These are phyloP conservation scores for Euphorbia schlechtendalii DNA, from an alignment of 441 rosid genomes.

Conservation along the genomic window DNA sequence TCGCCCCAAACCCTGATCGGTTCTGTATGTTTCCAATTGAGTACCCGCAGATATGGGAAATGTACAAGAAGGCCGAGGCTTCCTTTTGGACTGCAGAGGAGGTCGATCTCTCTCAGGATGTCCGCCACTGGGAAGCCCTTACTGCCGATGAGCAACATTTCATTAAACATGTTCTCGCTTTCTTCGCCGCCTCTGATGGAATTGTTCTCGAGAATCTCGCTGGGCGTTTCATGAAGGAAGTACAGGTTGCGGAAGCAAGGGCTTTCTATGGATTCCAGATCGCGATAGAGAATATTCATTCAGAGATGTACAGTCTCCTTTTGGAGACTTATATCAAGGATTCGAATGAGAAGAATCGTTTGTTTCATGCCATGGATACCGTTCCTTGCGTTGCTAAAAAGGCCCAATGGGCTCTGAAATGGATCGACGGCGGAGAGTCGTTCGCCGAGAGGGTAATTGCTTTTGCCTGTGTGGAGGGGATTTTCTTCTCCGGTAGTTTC, in stretches of 20 bases:
- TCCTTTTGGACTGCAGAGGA: constrained; percentile 37
- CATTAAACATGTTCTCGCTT: constrained; percentile 32
- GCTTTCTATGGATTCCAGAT: constrained; percentile 55
- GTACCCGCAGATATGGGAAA: constrained; percentile 31
- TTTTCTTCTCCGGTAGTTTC: constrained; percentile 33
- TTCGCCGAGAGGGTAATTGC: constrained; percentile 30
- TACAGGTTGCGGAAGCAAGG: constrained; percentile 34
- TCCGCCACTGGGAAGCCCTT: constrained; percentile 26
- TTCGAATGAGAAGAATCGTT: constrained; percentile 18
- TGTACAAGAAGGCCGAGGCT: constrained; percentile 40
- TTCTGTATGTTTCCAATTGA: constrained; percentile 36
- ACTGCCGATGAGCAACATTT: constrained; percentile 30
- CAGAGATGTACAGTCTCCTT: constrained; percentile 48
- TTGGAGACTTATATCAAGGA: constrained; percentile 45
- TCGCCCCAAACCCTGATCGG: constrained; percentile 23
- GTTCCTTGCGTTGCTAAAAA: constrained; percentile 30
- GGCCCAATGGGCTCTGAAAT: constrained; percentile 29
- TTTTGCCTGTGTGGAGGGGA: constrained; percentile 32
- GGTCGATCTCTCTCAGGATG: constrained; percentile 31
- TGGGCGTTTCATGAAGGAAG: constrained; percentile 34
- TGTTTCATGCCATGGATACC: constrained; percentile 31
- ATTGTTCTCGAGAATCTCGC: constrained; percentile 35
- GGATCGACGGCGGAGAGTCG: constrained; percentile 27
- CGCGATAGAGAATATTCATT: constrained; percentile 49
- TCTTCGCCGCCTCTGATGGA: constrained; percentile 33